phyloP scores from a whole-genome alignment of 2,329 filamentous ascomycete species.

The Colletotrichum tamarilloi region DNA sequence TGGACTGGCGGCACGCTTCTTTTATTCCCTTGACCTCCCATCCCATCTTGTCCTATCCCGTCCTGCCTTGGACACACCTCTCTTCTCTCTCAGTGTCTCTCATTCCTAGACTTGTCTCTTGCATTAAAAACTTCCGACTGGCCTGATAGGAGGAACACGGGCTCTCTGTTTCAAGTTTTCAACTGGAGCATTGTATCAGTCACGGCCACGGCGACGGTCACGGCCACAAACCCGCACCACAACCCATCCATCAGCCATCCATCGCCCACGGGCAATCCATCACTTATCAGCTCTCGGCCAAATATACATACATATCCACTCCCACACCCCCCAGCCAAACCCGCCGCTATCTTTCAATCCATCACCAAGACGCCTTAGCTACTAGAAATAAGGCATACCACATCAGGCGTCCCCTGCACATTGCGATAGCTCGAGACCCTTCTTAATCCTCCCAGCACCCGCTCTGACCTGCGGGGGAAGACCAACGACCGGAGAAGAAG shows the following conservation, averaged over 20 bases:
- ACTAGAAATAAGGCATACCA: constrained; percentile 32
- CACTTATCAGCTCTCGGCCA: constrained; percentile 38
- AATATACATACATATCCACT: constrained; percentile 29
- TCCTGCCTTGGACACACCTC: not conserved
- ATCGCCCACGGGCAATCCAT: constrained; percentile 4
- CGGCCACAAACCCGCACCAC: constrained; percentile 10
- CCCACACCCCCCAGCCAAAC: constrained; percentile 23
- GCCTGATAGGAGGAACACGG: constrained; percentile 4
- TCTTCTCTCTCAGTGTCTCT: not conserved
- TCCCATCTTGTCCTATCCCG: not conserved
- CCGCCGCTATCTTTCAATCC: constrained; percentile 35
- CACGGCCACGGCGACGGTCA: constrained; percentile 6
- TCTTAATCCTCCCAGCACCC: constrained; percentile 35
- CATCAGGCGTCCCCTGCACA: constrained; percentile 35
- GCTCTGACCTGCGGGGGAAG: constrained; percentile 28
- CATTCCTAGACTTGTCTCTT: not conserved
- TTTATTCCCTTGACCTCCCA: not conserved
- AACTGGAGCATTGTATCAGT: constrained; percentile 9
- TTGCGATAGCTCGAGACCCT: constrained; percentile 31
- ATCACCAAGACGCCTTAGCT: constrained; percentile 33
- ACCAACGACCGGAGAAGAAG: not conserved
- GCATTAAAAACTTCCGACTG: constrained; percentile 8
- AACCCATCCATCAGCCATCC: not conserved
- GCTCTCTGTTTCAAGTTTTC: not conserved
- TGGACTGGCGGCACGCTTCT: constrained; percentile 12